Evolutionary conservation across 2,329 filamentous ascomycete genomes (phyloP), one percentile per base, ranked within the genome.

Genomic region (Sclerotiophoma versabilis): DNA sequence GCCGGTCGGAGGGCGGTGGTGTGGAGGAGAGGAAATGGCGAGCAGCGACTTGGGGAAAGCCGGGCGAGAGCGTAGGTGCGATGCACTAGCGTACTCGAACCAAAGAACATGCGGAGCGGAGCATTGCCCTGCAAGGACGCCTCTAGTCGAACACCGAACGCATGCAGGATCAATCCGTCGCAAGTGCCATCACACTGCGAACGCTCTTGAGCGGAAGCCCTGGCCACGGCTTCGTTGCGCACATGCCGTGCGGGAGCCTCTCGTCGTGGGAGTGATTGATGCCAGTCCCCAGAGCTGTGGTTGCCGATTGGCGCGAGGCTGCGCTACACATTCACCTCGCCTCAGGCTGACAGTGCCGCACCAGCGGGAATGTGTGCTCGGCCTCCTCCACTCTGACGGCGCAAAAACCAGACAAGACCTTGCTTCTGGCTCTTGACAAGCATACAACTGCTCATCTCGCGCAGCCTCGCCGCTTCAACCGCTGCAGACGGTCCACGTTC

Each of bases 21-120:
- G 53, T 47, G 53, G 49, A 47, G 34, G 37, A 14, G 45, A 51
- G 51, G 51, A 54, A 54, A 44, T 34, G 51, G 51, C 51, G 45
- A 45, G 51, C 8, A 48, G 44, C 49, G 49, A 53, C 27, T 36
- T 49, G 51, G 45, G 49, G 51, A 54, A 54, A 33, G 43, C 49
- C 42, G 49, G 44, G 45, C 49, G 49, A 45, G 49, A 52, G 49
- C 36, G 51, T 49, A 49, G 51, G 45, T 49, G 46, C 51, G 51
- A 43, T 49, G 41, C 51, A 49, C 45, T 54, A 54, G 46, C 45
- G 46, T 43, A 34, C 17, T 46, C 15, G 41, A 42, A 44, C 51
- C 39, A 49, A 44, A 41, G 51, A 54, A 49, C 51, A 54, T 54
- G 51, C 51, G 51, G 51, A 49, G 47, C 46, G 42, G 19, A 46